Percentiles rank a stretch among this genome's conserved stretches.
Conservation (phyloP, 441 rosid species). For the Breynia disticha region DNA sequence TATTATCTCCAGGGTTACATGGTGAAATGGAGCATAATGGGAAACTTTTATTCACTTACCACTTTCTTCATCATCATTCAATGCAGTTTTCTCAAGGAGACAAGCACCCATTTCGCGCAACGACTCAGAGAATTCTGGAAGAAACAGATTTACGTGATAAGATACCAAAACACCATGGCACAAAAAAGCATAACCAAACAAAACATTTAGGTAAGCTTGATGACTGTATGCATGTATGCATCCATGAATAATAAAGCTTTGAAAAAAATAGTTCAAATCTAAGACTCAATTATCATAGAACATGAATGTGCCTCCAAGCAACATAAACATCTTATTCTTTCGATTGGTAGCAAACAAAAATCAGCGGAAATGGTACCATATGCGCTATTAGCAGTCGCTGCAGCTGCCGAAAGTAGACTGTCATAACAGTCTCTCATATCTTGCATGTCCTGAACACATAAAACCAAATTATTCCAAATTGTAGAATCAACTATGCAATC, state of each 20-base stretch:
- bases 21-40: neutral
- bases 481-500: too few species aligned
- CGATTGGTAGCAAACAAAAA: too few species aligned
- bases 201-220: neutral
- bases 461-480: neutral
- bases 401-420: conserved; percentile 91
- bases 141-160: conserved; percentile 9
- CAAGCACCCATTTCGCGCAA: conserved; percentile 89
- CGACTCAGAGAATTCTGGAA: conserved; percentile 87
- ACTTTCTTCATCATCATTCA: conserved; percentile 61
- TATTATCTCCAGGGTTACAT: too few species aligned
- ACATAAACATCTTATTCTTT: too few species aligned
- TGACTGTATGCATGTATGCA: too few species aligned
- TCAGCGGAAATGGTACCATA: conserved; percentile 39
- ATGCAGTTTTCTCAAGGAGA: conserved; percentile 63
- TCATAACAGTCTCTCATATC: conserved; percentile 89
- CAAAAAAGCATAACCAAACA: conserved; percentile 2
- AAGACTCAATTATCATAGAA: too few species aligned
- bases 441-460: conserved; percentile 57
- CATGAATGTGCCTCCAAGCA: too few species aligned
- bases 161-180: neutral
- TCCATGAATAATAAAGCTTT: too few species aligned
- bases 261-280: too few species aligned
- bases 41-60: conserved; percentile 31
- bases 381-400: conserved; percentile 87